Evolutionary conservation across 805 yeast species (phyloP).

Genomic region (Schizosaccharomyces osmophilus): DNA sequence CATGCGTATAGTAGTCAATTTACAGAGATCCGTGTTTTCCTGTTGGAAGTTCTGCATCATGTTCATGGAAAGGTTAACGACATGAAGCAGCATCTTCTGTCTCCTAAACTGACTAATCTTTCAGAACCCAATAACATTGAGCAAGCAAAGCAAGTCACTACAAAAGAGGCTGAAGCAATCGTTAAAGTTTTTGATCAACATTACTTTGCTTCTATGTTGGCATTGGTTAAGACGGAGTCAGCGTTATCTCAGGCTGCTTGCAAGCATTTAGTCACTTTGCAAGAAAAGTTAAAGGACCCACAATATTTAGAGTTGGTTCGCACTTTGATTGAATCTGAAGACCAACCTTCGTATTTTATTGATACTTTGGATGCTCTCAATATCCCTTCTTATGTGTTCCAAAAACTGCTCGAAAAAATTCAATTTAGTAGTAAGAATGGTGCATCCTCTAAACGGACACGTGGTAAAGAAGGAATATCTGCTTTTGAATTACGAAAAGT

Average conservation of each 20-base stretch:
- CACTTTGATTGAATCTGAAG: neutral
- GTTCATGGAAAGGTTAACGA: conserved; percentile 15
- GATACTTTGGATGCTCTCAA: neutral
- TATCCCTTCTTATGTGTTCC: neutral
- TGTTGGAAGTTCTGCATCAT: conserved; percentile 23
- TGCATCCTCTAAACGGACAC: neutral
- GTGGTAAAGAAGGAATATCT: conserved; percentile 14
- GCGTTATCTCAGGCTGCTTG: conserved; percentile 33
- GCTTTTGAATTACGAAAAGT: conserved; percentile 29
- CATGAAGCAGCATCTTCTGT: conserved; percentile 17
- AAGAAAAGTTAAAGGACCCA: neutral
- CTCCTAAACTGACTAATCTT: neutral
- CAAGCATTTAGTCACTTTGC: conserved; percentile 29
- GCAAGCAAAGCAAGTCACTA: neutral
- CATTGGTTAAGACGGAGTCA: conserved; percentile 29
- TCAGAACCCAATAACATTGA: neutral
- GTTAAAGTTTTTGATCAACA: conserved; percentile 11
- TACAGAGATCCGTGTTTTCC: conserved; percentile 30
- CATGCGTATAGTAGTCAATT: conserved; percentile 32
- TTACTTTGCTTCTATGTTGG: conserved; percentile 25
- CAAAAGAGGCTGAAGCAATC: neutral
- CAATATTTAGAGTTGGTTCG: neutral
- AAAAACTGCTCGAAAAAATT: neutral
- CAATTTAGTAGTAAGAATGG: neutral
- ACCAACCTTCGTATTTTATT: neutral